A percentile compares a stretch with the other conserved stretches of the same genome.
These are phyloP conservation scores for Uncinocarpus reesii DNA, from an alignment of 2,329 filamentous ascomycete genomes.

Conservation along the genomic window DNA sequence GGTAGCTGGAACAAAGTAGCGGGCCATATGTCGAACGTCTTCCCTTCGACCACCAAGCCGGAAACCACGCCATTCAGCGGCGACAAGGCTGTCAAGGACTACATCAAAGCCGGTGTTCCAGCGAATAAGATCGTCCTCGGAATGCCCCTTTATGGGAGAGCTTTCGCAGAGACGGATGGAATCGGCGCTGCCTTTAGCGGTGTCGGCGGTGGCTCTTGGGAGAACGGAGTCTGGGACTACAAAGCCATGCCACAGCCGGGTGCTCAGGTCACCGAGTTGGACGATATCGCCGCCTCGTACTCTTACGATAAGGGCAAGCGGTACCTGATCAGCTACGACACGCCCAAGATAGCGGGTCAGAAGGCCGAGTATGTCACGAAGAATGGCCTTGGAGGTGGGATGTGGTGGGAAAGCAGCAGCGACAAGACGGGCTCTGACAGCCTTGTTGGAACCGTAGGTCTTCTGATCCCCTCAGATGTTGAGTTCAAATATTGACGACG, in stretches of 20 bases:
- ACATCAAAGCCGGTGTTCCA: slow-evolving; percentile 54
- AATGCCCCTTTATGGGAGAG: slow-evolving; percentile 84
- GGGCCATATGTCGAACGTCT: slow-evolving; percentile 75
- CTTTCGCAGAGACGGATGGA: slow-evolving; percentile 69
- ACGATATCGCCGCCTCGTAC: slow-evolving; percentile 56
- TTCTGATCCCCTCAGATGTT: not conserved
- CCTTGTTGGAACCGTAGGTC: slow-evolving; percentile 14
- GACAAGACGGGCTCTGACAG: slow-evolving; percentile 38
- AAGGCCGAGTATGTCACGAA: slow-evolving; percentile 65
- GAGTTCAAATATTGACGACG: not conserved
- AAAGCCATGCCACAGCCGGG: slow-evolving; percentile 67
- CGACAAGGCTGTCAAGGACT: slow-evolving; percentile 58
- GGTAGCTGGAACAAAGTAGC: slow-evolving; percentile 65
- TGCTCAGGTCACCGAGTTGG: slow-evolving; percentile 51
- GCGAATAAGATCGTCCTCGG: slow-evolving; percentile 71
- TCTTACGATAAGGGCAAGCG: slow-evolving; percentile 54
- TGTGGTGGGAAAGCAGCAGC: slow-evolving; percentile 91
- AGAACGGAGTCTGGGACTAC: slow-evolving; percentile 77
- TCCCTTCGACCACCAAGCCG: slow-evolving; percentile 48
- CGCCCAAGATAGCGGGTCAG: slow-evolving; percentile 50
- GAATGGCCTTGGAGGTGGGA: slow-evolving; percentile 66
- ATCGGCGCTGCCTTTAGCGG: slow-evolving; percentile 60
- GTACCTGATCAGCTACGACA: slow-evolving; percentile 68
- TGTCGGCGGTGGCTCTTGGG: slow-evolving; percentile 71
- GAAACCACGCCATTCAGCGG: slow-evolving; percentile 68